A percentile compares a stretch with the other conserved stretches of the same genome.
Evolutionary conservation across 2,329 filamentous ascomycete species (phyloP).

Genomic region (Leptoxyphium fumago): DNA sequence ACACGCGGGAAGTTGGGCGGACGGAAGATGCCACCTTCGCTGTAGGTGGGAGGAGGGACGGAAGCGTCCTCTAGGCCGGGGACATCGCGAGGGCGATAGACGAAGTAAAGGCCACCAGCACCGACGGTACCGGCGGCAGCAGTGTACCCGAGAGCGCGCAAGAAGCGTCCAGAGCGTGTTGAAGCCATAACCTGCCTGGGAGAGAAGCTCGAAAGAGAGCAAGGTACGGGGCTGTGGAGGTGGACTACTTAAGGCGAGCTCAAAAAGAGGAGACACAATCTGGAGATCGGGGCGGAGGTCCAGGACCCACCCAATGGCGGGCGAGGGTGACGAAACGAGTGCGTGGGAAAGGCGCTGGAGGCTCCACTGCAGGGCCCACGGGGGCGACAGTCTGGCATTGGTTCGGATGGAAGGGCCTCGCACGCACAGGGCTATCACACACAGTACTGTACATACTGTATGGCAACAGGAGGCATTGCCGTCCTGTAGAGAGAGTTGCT

Average conservation of each 20-base stretch:
- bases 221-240: neutral
- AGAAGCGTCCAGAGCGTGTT: neutral
- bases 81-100: constrained; percentile 57
- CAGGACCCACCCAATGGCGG: too few relatives aligned
- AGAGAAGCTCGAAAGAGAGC: neutral
- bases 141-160: constrained; percentile 37
- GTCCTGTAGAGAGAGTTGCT: too few relatives aligned
- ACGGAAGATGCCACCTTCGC: constrained; percentile 51
- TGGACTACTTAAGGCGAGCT: neutral
- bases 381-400: neutral
- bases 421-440: neutral
- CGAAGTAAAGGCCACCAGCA: constrained; percentile 43
- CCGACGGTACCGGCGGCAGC: constrained; percentile 39
- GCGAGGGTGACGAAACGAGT: neutral
- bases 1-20: constrained; percentile 51
- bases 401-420: neutral
- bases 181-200: neutral
- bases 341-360: neutral
- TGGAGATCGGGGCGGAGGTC: neutral
- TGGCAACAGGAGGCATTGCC: too few relatives aligned
- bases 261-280: neutral
- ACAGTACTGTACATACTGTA: neutral
- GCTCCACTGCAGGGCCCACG: neutral
- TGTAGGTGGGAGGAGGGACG: constrained; percentile 56
- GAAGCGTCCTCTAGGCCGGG: constrained; percentile 53